These are phyloP conservation scores for Clonostachys rhizophaga DNA, from an alignment of 2,329 filamentous ascomycete genomes.

Conservation along the genomic window DNA sequence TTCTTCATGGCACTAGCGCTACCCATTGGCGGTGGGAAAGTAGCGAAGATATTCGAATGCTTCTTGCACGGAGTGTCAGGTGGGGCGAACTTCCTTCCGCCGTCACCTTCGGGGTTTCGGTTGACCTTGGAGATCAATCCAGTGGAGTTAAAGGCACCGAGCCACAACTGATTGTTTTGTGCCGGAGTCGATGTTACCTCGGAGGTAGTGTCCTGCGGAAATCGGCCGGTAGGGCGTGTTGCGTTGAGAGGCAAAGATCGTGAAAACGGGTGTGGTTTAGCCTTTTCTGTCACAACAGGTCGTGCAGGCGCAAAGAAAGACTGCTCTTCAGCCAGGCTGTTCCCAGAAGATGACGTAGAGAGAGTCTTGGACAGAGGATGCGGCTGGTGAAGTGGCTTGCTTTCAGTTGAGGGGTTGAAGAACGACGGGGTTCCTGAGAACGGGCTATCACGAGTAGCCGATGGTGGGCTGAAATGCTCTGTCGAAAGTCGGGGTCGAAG, in stretches of 20 bases:
- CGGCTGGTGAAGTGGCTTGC: slow-evolving; percentile 49
- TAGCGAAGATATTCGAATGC: slow-evolving; percentile 63
- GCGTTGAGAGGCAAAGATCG: slow-evolving; percentile 31
- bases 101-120: slow-evolving; percentile 68
- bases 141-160: slow-evolving; percentile 88
- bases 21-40: slow-evolving; percentile 55
- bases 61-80: slow-evolving; percentile 95
- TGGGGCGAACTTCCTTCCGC: slow-evolving; percentile 59
- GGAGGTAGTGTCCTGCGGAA: slow-evolving; percentile 18
- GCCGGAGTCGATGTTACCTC: slow-evolving; percentile 39
- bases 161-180: slow-evolving; percentile 55
- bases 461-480: slow-evolving; percentile 69
- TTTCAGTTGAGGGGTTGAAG: slow-evolving; percentile 21
- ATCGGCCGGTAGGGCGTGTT: slow-evolving; percentile 22
- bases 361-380: slow-evolving; percentile 80
- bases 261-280: slow-evolving; percentile 27
- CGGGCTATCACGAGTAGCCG: slow-evolving; percentile 55
- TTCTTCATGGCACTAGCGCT: slow-evolving; percentile 36
- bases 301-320: slow-evolving; percentile 18
- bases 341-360: slow-evolving; percentile 81
- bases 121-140: slow-evolving; percentile 94
- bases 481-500: slow-evolving; percentile 71
- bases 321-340: slow-evolving; percentile 70
- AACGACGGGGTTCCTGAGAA: slow-evolving; percentile 46
- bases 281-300: slow-evolving; percentile 7